Base-by-base conservation (phyloP, 306 rosid species). In the Hippophae rhamnoides region DNA sequence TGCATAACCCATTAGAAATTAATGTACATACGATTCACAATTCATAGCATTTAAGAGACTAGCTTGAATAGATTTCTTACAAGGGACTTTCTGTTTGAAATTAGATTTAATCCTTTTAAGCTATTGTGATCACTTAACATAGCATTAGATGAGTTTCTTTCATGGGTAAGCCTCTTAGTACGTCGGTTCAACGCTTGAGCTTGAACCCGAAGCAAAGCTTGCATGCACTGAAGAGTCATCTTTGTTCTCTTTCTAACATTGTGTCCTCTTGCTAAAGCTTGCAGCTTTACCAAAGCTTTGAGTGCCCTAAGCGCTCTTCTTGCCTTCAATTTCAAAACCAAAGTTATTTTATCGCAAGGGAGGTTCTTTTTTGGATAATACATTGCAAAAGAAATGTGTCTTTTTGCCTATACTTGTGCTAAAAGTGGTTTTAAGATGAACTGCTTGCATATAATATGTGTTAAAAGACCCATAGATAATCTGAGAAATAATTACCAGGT, bases 231-330 rank as follows among this genome's bases (percentile, higher is more conserved):
- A 27, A 82, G 78, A 10, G 84, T 78, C 56, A 58, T 64, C 50
- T 78, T 67, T 50, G 84, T 76, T 60, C 87, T 44, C 60, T 64
- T 78, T 40, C 84, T 65, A 44, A 82, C 82, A 56, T 54, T 82
- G 51, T 73, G 76, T 6, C 82, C 87, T 70, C 87, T 75, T 63
- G 78, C 84, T 55, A 82, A 65, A 7, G 87, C 84, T 54, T 82
- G 87, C 61, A 82, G 71, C 74, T 78, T 78, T 60, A 82, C 87
- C 50, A 82, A 43, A 7, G 78, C 87, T 44, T 76, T 82, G 9
- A 75, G 78, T 38, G 87, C 87, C 58, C 70, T 51, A 54, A 78
- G 82, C 12, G 87, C 87, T 70, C 80, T 82, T 64, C 84, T 65
- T 5, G 84, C 87, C 87, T 82, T 68, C 61, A 63, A 41, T 47